These are phyloP conservation scores for Phlyctochytrium arcticum DNA, from an alignment of 192 early-diverging fungal genomes.

Conservation along the genomic window DNA sequence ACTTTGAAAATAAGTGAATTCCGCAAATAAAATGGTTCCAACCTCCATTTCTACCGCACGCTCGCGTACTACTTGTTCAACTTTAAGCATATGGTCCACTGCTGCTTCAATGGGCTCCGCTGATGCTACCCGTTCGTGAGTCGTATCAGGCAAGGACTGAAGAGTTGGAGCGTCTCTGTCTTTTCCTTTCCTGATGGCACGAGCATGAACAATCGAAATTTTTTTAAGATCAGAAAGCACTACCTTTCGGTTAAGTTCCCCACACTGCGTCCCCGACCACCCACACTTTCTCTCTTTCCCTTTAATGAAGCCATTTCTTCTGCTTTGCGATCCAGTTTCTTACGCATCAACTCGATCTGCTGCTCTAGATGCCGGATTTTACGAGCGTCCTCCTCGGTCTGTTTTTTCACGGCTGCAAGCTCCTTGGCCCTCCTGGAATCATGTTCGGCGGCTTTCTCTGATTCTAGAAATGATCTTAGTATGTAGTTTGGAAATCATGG, in stretches of 20 bases:
- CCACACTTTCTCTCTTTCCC: background rate
- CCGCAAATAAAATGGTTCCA: background rate
- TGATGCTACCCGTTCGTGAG: background rate
- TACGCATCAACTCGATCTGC: constrained; percentile 33
- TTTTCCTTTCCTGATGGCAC: too few relatives aligned
- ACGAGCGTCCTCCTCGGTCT: constrained; percentile 41
- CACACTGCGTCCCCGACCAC: background rate
- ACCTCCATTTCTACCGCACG: constrained; percentile 20
- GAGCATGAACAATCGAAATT: too few relatives aligned
- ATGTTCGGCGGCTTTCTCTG: constrained; percentile 39
- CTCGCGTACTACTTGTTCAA: background rate
- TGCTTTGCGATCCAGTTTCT: constrained; percentile 38
- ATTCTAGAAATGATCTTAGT: constrained; percentile 22
- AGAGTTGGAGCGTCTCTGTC: too few relatives aligned
- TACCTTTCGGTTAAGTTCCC: too few relatives aligned
- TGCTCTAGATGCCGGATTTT: constrained; percentile 34
- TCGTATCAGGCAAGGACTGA: background rate
- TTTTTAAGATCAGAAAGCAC: too few relatives aligned
- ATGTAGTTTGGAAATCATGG: background rate
- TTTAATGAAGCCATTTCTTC: constrained; percentile 29
- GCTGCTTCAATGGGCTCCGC: background rate
- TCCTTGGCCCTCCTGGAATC: constrained; percentile 37
- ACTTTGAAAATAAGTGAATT: background rate
- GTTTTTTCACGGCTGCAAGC: constrained; percentile 28
- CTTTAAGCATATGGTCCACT: background rate